Conservation (phyloP, 768 basidiomycete genomes). For the Leccinum uliginosum region DNA sequence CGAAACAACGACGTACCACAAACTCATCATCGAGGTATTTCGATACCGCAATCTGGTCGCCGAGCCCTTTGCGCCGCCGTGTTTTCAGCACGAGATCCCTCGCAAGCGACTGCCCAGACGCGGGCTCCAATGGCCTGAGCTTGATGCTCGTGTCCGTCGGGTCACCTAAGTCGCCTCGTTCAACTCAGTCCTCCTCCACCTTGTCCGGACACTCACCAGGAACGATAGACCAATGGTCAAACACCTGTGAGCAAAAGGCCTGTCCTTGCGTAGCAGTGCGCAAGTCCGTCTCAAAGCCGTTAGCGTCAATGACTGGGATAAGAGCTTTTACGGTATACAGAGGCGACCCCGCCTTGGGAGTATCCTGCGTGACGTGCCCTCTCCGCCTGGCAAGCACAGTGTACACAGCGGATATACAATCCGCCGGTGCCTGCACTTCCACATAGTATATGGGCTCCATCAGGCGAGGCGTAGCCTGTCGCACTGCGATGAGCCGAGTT, state of each 20-base stretch:
- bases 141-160: slow-evolving; percentile 97
- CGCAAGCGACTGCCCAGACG: slow-evolving; percentile 92
- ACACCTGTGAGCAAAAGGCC: slow-evolving; percentile 96
- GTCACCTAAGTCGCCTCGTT: slow-evolving; percentile 57
- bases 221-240: slow-evolving; percentile 99
- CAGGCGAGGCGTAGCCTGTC: slow-evolving; percentile 85
- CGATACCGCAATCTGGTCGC: slow-evolving; percentile 95
- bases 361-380: slow-evolving; percentile 98
- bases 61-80: slow-evolving; percentile 90
- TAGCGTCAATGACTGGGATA: slow-evolving; percentile 97
- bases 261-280: slow-evolving; percentile 97
- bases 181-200: background rate
- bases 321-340: slow-evolving; percentile 97
- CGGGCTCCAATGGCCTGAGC: slow-evolving; percentile 93
- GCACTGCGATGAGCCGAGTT: background rate
- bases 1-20: slow-evolving; percentile 52
- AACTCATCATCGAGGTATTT: slow-evolving; percentile 98
- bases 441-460: slow-evolving; percentile 99
- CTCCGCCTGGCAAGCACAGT: slow-evolving; percentile 96
- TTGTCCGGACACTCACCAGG: slow-evolving; percentile 58
- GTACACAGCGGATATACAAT: slow-evolving; percentile 98
- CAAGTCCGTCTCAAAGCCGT: slow-evolving; percentile 98
- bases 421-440: slow-evolving; percentile 98
- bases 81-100: slow-evolving; percentile 96
- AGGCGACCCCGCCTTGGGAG: slow-evolving; percentile 96